Evolutionary conservation across 768 basidiomycete species (phyloP).

Genomic region (Daedalea quercina): DNA sequence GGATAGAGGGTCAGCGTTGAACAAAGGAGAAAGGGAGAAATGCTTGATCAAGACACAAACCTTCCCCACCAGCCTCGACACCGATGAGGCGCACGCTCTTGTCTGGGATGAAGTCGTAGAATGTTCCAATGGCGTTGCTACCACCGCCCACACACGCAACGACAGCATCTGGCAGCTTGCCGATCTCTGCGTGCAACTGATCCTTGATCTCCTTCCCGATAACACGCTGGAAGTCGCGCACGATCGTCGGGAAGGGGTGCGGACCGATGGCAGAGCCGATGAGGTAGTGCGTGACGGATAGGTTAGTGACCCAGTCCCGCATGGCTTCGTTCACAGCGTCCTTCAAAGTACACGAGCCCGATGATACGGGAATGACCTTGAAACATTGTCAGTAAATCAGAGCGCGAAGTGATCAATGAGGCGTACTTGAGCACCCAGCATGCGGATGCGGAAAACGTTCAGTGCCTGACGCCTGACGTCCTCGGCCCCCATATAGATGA

Average conservation of each 20-base stretch:
- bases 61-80: conserved; percentile 97
- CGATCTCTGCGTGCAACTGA: conserved; percentile 63
- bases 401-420: background rate
- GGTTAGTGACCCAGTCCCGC: conserved; percentile 97
- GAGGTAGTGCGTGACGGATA: conserved; percentile 90
- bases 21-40: background rate
- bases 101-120: conserved; percentile 93
- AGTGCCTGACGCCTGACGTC: conserved; percentile 93
- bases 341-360: conserved; percentile 92
- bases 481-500: conserved; percentile 98
- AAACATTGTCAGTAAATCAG: background rate
- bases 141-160: conserved; percentile 98
- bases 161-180: conserved; percentile 89
- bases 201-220: conserved; percentile 93
- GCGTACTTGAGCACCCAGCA: conserved; percentile 85
- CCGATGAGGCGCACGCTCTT: conserved; percentile 82
- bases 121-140: conserved; percentile 95
- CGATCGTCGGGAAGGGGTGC: conserved; percentile 98
- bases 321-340: conserved; percentile 98
- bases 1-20: background rate
- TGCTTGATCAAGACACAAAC: conserved; percentile 30
- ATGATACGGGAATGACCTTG: conserved; percentile 88
- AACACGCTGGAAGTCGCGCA: conserved; percentile 94
- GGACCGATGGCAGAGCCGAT: conserved; percentile 97
- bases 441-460: conserved; percentile 96